A percentile compares a stretch with the other conserved stretches of the same genome.
Evolutionary conservation across 2,329 filamentous ascomycete genomes (phyloP).

Genomic region (Emergomyces orientalis): DNA sequence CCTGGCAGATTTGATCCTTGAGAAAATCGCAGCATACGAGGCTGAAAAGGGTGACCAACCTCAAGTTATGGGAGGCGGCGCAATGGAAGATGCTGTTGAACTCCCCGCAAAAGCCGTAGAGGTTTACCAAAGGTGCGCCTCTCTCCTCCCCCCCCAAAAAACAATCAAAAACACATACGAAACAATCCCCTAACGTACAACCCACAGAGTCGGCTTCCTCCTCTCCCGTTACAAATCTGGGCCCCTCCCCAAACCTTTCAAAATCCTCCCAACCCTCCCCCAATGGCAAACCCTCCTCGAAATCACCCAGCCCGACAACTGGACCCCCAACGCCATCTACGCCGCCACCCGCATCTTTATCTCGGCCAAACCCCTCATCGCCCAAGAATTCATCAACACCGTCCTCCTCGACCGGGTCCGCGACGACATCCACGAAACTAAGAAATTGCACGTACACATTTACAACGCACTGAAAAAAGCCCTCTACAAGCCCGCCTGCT

Average conservation of each 20-base stretch:
- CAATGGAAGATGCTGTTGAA: conserved; percentile 71
- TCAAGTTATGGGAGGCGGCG: conserved; percentile 43
- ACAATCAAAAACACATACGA: neutral
- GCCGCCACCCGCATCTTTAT: conserved; percentile 90
- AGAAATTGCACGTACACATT: conserved; percentile 90
- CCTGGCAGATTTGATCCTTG: conserved; percentile 82
- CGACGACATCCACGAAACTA: conserved; percentile 85
- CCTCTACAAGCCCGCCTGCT: conserved; percentile 87
- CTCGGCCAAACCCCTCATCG: conserved; percentile 67
- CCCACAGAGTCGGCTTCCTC: conserved; percentile 65
- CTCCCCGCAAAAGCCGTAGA: conserved; percentile 86
- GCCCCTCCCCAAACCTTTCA: conserved; percentile 95
- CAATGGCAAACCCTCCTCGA: conserved; percentile 84
- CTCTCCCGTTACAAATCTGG: conserved; percentile 90
- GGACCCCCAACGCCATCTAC: conserved; percentile 74
- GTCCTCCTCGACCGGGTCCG: conserved; percentile 85
- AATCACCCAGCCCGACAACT: conserved; percentile 69
- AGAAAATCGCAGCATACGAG: conserved; percentile 90
- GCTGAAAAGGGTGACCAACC: conserved; percentile 48
- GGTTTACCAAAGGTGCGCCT: conserved; percentile 71
- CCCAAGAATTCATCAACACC: conserved; percentile 76
- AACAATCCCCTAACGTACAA: conserved; percentile 11
- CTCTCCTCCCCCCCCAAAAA: conserved; percentile 3
- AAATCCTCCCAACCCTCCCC: conserved; percentile 84
- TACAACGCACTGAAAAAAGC: conserved; percentile 91